Conservation (phyloP, 192 early-diverging fungal genomes). For the Glomus cerebriforme region DNA sequence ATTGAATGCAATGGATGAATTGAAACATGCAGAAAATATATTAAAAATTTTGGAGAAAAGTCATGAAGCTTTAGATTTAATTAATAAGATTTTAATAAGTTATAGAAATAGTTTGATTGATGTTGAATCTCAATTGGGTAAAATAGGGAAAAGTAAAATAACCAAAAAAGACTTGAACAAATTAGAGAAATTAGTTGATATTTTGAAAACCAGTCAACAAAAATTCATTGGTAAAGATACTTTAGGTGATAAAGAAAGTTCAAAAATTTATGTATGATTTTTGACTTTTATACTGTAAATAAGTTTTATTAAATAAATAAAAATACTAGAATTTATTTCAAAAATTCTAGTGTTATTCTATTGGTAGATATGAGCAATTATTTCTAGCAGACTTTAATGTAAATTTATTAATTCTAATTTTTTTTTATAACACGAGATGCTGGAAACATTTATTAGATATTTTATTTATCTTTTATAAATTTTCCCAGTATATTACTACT, state of each 20-base stretch:
- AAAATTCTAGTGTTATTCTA: too few relatives aligned
- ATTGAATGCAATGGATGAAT: background rate
- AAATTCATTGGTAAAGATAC: constrained; percentile 1
- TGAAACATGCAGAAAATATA: background rate
- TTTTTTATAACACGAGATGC: too few relatives aligned
- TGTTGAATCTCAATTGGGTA: background rate
- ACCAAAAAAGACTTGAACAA: background rate
- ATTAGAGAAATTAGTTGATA: background rate
- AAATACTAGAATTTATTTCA: too few relatives aligned
- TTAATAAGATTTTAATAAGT: background rate
- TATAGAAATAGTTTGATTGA: constrained; percentile 8
- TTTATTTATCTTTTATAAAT: too few relatives aligned
- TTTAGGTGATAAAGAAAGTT: background rate
- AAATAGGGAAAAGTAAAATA: background rate
- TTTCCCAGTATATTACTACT: too few relatives aligned
- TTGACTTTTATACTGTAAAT: too few relatives aligned
- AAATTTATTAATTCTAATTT: too few relatives aligned
- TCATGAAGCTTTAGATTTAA: background rate
- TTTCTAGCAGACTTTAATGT: too few relatives aligned
- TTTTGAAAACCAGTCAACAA: constrained; percentile 4
- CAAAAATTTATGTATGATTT: background rate
- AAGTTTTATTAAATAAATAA: too few relatives aligned
- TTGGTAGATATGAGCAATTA: too few relatives aligned
- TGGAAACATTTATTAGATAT: too few relatives aligned
- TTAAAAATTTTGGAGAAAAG: background rate